Base-by-base conservation (phyloP, 176 grass and related monocot species). In the Phoenix dactylifera region DNA sequence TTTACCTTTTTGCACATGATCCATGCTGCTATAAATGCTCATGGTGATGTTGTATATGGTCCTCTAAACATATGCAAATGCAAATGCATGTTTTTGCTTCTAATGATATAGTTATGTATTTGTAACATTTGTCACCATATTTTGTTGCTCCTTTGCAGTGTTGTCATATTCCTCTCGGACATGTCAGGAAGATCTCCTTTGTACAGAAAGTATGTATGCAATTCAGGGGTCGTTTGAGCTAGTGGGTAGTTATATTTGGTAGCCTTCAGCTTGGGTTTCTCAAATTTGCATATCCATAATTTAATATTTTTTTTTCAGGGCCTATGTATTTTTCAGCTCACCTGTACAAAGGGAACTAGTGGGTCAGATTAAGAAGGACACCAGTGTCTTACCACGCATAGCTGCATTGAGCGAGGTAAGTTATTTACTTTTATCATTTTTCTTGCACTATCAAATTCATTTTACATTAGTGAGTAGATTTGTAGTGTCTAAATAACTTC, bases 271-370 rank as follows among this genome's bases (percentile, higher is more conserved):
- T 44, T 44, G 35, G 32, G 7, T 35, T 35, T 35, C 7, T 35
- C 32, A 35, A 50, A 28, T 68, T 48, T 44, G 64, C 35, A 15
- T 35, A 55, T 69, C 82, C 57, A 50, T 14, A 55, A 7, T 52
- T 49, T 81, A 61, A 3, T 35, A 17, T 2, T 26, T 26, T 9
- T 63, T 39, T 69, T 66, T 49, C 58, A 92, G 88, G 56, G 88
- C 88, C 19, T 87, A 78, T 70, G 67, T 95, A 14, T 95, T 85
- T 85, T 95, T 89, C 74, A 95, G 89, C 77, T 95, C 89, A 63
- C 55, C 78, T 10, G 48, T 77, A 50, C 76, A 69, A 24, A 86
- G 15, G 49, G 89, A 95, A 52, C 69, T 85, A 50, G 78, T 95
- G 25, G 76, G 76, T 74, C 73, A 64, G 44, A 83, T 95, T 56